These are phyloP conservation scores for Sicyos edulis DNA, from an alignment of 306 rosid species.

Conservation along the genomic window DNA sequence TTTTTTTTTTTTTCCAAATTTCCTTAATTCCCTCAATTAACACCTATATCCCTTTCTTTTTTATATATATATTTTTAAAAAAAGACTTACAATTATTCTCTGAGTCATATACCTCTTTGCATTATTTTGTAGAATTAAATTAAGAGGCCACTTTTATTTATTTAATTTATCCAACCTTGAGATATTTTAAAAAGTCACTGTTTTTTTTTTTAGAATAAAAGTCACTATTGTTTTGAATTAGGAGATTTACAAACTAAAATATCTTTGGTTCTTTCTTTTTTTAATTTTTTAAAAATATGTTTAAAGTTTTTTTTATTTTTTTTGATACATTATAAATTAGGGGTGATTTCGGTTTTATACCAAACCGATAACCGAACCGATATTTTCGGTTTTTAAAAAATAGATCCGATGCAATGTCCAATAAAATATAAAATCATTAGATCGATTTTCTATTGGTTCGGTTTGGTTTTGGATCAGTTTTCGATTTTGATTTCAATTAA, in stretches of 20 bases:
- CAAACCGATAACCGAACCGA: too few species aligned
- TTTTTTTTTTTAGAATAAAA: too few species aligned
- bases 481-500: too few species aligned
- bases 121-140: background rate
- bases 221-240: background rate
- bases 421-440: too few species aligned
- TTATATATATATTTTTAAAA: background rate
- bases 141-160: background rate
- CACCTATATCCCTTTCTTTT: constrained; percentile 7
- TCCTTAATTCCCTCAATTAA: constrained; percentile 10
- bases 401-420: too few species aligned
- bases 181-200: background rate
- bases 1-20: constrained; percentile 4
- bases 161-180: background rate
- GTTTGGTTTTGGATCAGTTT: too few species aligned
- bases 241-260: background rate
- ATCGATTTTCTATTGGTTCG: too few species aligned
- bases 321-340: too few species aligned
- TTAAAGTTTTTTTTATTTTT: too few species aligned
- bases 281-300: background rate
- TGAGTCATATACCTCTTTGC: constrained; percentile 1
- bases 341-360: background rate
- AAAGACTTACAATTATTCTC: background rate
- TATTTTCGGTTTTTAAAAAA: too few species aligned
- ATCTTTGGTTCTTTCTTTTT: background rate